Conservation (phyloP, 805 yeast species). For the Candida pseudofarinosa region DNA sequence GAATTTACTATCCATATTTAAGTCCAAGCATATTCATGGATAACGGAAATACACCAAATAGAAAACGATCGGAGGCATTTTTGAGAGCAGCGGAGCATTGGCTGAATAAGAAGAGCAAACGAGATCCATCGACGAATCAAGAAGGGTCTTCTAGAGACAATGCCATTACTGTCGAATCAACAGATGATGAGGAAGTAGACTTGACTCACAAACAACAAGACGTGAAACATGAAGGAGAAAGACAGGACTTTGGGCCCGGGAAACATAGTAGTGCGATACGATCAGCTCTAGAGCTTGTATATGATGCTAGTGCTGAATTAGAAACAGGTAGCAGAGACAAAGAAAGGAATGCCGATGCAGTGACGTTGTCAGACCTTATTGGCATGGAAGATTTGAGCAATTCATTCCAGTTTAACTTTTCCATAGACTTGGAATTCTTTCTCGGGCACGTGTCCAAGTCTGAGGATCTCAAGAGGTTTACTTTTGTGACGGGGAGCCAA, state of each 20-base stretch:
- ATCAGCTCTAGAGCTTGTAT: conserved; percentile 22
- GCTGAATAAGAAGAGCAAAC: conserved; percentile 10
- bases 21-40: not conserved
- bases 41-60: not conserved
- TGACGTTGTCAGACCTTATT: conserved; percentile 22
- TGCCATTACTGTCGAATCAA: not conserved
- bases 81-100: conserved; percentile 23
- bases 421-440: conserved; percentile 39
- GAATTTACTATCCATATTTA: not conserved
- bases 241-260: conserved; percentile 1
- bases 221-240: not conserved
- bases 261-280: not conserved
- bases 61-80: conserved; percentile 17
- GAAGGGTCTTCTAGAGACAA: conserved; percentile 2
- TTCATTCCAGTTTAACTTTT: conserved; percentile 48
- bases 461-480: conserved; percentile 15
- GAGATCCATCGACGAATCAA: not conserved
- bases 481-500: conserved; percentile 27
- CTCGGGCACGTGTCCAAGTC: conserved; percentile 27
- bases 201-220: not conserved
- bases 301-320: conserved; percentile 20
- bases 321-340: conserved; percentile 6
- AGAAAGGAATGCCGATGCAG: conserved; percentile 22
- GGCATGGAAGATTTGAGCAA: conserved; percentile 29
- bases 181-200: conserved; percentile 9